Evolutionary conservation across 2,329 filamentous ascomycete species (phyloP).

Genomic region (Apiospora hydei): DNA sequence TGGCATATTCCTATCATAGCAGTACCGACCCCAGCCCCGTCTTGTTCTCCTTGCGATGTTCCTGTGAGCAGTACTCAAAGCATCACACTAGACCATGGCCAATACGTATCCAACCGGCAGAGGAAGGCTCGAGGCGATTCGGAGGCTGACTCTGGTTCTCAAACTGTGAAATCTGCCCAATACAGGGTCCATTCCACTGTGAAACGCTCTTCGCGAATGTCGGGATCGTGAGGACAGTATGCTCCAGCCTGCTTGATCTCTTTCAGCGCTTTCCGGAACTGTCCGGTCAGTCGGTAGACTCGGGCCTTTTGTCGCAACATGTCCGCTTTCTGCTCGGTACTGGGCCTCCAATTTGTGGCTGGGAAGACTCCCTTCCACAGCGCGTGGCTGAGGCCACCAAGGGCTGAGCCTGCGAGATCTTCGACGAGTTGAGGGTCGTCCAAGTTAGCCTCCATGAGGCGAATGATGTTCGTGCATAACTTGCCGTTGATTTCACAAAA

Average conservation of each 20-base stretch:
- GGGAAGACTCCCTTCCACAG: background rate
- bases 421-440: background rate
- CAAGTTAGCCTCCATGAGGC: background rate
- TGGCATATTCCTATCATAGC: background rate
- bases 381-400: background rate
- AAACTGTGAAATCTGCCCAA: background rate
- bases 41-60: background rate
- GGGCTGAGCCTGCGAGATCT: background rate
- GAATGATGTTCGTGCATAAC: background rate
- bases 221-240: background rate
- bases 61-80: background rate
- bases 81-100: background rate
- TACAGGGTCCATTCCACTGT: background rate
- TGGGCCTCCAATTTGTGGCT: background rate
- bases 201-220: background rate
- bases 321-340: background rate
- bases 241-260: background rate
- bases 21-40: background rate
- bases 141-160: background rate
- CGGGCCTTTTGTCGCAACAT: background rate
- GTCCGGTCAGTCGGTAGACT: background rate
- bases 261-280: background rate
- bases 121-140: background rate
- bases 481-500: background rate
- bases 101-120: no score